Base-by-base conservation (phyloP, 1,284 basidiomycete genomes). In the Anthracocystis walkeri region DNA sequence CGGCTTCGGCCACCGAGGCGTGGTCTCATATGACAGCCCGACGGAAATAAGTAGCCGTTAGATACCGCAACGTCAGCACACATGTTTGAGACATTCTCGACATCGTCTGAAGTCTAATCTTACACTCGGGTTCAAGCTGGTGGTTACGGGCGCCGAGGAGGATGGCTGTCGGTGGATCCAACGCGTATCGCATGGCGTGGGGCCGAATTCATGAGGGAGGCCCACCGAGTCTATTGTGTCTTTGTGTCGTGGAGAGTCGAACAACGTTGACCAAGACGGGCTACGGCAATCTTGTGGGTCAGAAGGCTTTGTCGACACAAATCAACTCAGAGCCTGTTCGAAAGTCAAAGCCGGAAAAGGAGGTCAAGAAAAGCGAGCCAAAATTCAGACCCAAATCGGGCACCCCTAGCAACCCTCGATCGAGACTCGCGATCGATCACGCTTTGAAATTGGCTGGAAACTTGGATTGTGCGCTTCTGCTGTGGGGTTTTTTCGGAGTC, bases 341-440 rank as follows among this genome's bases (percentile, higher is more conserved):
- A 57, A 58, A 50, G n/a, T n/a, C n/a, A n/a, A 21, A 16, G 29
- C 29, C 2, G 20, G 16, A 2, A 31, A 52, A 20, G 12, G 4
- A 25, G n/a, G 44, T 27, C n/a, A 10, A 57, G 59, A 64, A 51
- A 31, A n/a, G 20, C 14, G 46, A 6, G 33, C 23, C 21, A 50
- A 63, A 63, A 62, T 48, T 18, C 3, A 12, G 7, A 16, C 3
- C 4, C 5, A 14, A 14, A 69, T 64, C 61, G 61, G 67, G 61
- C 5, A 3, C 6, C 4, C 3, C 20, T 16, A 16, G 2, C 4
- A 2, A 6, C 6, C 10, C n/a, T 38, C 49, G 61, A 70, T 70
- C 23, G 5, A 11, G 50, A 35, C 23, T 21, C 0, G 18, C 27
- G 58, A 65, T 64, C 67, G 67, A 70, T 70, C 67, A 70, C 62